Evolutionary conservation across 2,329 filamentous ascomycete genomes (phyloP), one percentile per base, ranked within the genome.

Genomic region (Clonostachys solani): DNA sequence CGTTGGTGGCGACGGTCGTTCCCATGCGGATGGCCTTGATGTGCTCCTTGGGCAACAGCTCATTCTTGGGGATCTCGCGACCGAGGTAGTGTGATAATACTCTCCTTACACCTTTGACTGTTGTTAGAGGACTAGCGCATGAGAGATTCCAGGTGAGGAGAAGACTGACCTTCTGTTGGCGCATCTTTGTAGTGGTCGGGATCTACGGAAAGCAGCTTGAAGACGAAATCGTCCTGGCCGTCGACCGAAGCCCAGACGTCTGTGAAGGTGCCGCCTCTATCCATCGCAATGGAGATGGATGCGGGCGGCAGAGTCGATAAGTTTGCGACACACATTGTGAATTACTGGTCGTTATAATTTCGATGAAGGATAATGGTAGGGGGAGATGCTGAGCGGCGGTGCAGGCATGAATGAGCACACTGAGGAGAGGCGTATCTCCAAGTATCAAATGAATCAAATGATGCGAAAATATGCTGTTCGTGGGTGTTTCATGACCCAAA

Each of bases 1-100:
- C 86, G 61, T 89, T 89, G 0, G 86, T 90, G 2, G 86, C 86
- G 3, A 90, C 86, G 0, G 86, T 89, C 1, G 86, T 90, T n/a
- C 86, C 86, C 82, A 86, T 86, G 23, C 83, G 78, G 60, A 86
- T 84, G 40, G 81, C 85, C 59, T 87, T 83, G 37, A 72, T 61
- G 7, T 62, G 55, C 1, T 58, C 60, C 2, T 65, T 58, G 12
- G 68, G 63, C 12, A 70, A 43, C 9, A 63, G 46, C 3, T 60
- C 55, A 1, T 62, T 65, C 6, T 64, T 57, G 0, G 67, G 63
- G n/a, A 68, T 54, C 5, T 59, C 51, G 5, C 56, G 55, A 5
- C 58, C 56, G 1, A 61, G 60, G 4, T 61, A 64, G 16, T 59
- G 54, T 54, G 62, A 64, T 13, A 68, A 51, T 17, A 70, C 64